phyloP scores from a whole-genome alignment of 768 basidiomycete genomes.

The Scleroderma bovista region DNA sequence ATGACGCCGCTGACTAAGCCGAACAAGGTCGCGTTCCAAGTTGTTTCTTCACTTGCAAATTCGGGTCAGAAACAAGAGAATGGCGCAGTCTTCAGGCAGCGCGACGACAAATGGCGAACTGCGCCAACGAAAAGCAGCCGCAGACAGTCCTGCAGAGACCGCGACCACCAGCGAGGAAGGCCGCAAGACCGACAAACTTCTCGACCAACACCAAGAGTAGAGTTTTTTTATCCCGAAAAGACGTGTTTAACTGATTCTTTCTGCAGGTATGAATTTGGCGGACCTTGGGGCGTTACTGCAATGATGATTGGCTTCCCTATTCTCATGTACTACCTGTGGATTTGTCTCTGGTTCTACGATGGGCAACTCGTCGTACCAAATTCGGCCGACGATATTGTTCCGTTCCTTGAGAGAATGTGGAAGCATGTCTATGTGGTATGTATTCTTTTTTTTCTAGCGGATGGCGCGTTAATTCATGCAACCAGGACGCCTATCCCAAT shows the following conservation, averaged over 20 bases:
- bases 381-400: conserved; percentile 63
- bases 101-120: conserved; percentile 18
- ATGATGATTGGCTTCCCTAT: conserved; percentile 95
- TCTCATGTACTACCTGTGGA: conserved; percentile 99
- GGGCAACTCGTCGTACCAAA: conserved; percentile 70
- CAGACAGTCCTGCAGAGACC: conserved; percentile 8
- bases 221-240: conserved; percentile 11
- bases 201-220: conserved; percentile 66
- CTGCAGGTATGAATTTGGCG: conserved; percentile 90
- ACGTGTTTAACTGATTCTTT: conserved; percentile 3
- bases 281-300: conserved; percentile 81
- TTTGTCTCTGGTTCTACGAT: conserved; percentile 94
- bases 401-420: conserved; percentile 82
- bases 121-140: conserved; percentile 25
- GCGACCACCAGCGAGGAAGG: conserved; percentile 60
- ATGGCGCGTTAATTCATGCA: not conserved
- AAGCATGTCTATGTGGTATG: conserved; percentile 73
- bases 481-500: conserved; percentile 88
- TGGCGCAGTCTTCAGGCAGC: conserved; percentile 20
- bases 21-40: too few species aligned
- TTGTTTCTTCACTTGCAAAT: conserved; percentile 7
- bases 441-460: not conserved
- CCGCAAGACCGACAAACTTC: conserved; percentile 61
- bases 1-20: conserved; percentile 17
- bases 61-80: conserved; percentile 5